A percentile compares a stretch with the other conserved stretches of the same genome.
phyloP scores from a whole-genome alignment of 805 yeast species.

The Metschnikowia lochheadii region DNA sequence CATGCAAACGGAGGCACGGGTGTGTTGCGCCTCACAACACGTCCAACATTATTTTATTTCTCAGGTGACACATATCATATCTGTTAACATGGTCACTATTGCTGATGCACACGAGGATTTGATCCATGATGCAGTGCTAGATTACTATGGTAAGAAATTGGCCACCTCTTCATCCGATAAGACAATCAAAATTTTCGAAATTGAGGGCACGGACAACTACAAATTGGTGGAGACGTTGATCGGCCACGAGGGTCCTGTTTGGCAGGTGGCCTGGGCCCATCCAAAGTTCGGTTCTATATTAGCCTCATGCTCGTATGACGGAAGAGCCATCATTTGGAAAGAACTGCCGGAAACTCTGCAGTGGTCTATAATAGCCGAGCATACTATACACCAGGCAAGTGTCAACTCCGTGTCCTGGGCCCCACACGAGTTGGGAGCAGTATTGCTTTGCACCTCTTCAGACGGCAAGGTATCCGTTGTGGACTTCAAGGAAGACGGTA shows the following conservation, averaged over 20 bases:
- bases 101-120: constrained; percentile 89
- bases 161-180: constrained; percentile 43
- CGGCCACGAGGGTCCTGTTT: constrained; percentile 97
- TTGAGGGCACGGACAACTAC: constrained; percentile 21
- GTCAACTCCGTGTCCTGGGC: constrained; percentile 97
- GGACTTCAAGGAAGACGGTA: constrained; percentile 87
- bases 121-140: constrained; percentile 95
- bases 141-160: constrained; percentile 90
- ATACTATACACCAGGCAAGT: constrained; percentile 85
- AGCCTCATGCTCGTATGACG: constrained; percentile 95
- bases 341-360: constrained; percentile 72
- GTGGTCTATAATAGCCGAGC: constrained; percentile 87
- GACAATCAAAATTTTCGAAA: constrained; percentile 19
- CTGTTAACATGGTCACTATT: constrained; percentile 62
- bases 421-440: constrained; percentile 94
- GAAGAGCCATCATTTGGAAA: constrained; percentile 91
- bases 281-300: constrained; percentile 94
- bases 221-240: constrained; percentile 73
- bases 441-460: constrained; percentile 82
- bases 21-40: constrained; percentile 4
- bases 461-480: constrained; percentile 91
- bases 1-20: background rate
- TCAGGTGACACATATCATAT: background rate
- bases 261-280: constrained; percentile 99
- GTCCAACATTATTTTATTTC: constrained; percentile 1